These are phyloP conservation scores for Amaranthus palmeri DNA, from an alignment of 148 eudicot genomes.

Conservation along the genomic window DNA sequence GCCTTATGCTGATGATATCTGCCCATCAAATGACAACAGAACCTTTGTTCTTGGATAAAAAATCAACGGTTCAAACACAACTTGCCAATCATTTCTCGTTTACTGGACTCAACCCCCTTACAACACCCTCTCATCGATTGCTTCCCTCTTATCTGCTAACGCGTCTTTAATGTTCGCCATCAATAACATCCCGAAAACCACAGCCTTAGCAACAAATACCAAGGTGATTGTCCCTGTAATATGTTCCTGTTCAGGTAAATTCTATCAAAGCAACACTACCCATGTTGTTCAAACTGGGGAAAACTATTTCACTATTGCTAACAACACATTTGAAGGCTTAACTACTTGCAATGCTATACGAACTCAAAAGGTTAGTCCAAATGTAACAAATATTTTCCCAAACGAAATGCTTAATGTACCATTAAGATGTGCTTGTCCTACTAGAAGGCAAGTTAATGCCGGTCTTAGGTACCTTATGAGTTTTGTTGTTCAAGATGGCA, in stretches of 20 bases:
- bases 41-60: conserved; percentile 54
- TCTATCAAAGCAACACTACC: conserved; percentile 59
- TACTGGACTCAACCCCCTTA: conserved; percentile 52
- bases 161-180: conserved; percentile 36
- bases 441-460: conserved; percentile 43
- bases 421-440: conserved; percentile 87
- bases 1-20: conserved; percentile 42
- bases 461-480: conserved; percentile 69
- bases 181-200: conserved; percentile 36
- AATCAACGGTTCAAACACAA: conserved; percentile 57
- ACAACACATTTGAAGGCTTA: conserved; percentile 54
- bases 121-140: conserved; percentile 53
- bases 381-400: conserved; percentile 15
- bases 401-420: conserved; percentile 52
- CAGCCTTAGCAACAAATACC: conserved; percentile 33
- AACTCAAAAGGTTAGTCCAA: conserved; percentile 33
- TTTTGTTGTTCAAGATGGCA: conserved; percentile 38
- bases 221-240: conserved; percentile 62
- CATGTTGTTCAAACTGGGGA: conserved; percentile 29
- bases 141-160: conserved; percentile 40
- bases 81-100: conserved; percentile 68
- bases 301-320: conserved; percentile 31
- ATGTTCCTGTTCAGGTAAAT: conserved; percentile 70
- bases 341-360: conserved; percentile 62
- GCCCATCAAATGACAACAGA: conserved; percentile 28